Base-by-base conservation (phyloP, 495 filamentous ascomycete genomes). In the Pyronema omphalodes region DNA sequence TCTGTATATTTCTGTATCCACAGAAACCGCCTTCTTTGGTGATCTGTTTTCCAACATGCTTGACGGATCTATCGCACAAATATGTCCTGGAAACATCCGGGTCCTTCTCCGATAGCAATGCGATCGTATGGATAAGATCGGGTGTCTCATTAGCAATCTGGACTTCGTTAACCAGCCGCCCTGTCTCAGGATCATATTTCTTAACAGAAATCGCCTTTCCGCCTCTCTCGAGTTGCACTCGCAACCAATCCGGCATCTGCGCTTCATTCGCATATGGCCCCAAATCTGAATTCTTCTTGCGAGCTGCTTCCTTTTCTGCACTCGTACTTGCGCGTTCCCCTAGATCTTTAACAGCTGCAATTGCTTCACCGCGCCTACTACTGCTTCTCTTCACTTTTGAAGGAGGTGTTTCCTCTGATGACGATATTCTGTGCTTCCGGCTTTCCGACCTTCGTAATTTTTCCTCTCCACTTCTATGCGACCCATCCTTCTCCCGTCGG, bases 1-100 rank as follows among this genome's bases (percentile, higher is more conserved):
- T 93, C 61, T 98, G 91, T 40, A 95, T 94, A 66, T 94, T 98
- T 8, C 91, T 75, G 62, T 95, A 98, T n/a, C 91, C 91, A 68
- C 91, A 98, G 68, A 96, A 98, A 0, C 86, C 86, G 36, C 88
- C 83, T 72, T 73, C 77, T 67, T 94, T 88, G 37, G 71, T 75
- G 8, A 73, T 73, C 37, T 94, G 71, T 60, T 94, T 94, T 46
- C 81, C 82, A 14, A 98, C 75, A 63, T 95, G 88, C 37, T 78
- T 76, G 0, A 85, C 82, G 29, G 70, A 72, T 6, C 84, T 74
- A 57, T 86, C 77, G 66, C 91, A 96, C 33, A 93, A 67, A 59
- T 85, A 94, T 3, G 84, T 84, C 53, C 77, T 76, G 36, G 75
- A 68, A 12, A 84, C 77, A 9, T 72, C 67, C 3, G 64, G 58